Base-by-base conservation (phyloP, 345 rosid species). In the Boechera divaricarpa region DNA sequence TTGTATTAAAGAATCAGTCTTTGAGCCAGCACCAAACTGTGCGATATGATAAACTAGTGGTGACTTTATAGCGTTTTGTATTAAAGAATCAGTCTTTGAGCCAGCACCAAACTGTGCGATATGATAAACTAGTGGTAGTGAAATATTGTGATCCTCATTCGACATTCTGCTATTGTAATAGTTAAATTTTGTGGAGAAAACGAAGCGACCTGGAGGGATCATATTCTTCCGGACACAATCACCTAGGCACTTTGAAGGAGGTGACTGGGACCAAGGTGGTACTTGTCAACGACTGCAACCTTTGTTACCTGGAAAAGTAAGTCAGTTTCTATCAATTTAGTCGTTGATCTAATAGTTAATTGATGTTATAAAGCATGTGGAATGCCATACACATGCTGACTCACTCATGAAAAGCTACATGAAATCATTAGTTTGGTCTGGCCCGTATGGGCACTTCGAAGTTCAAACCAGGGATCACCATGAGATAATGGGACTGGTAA, bases 181-280 rank as follows among this genome's bases (percentile, higher is more conserved):
- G 99, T 79, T 85, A 48, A 63, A 11, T 1, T 82, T 80, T 81
- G 85, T 81, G 60, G 88, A 73, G 82, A 85, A 80, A 74, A 83
- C 75, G 59, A 80, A 81, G 75, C 84, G 67, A 63, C 82, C 80
- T 0, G 83, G 84, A 15, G 79, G 85, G 3, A 83, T 91, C 49
- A 85, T 81, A 59, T 72, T 90, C 82, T 92, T 92, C 67, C 83
- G 94, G 31, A 85, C 97, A 6, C 96, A 89, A 80, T 92, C 98
- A 47, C 97, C 99, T 0, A 83, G 99, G 76, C 99, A 94, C 84
- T 94, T 94, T 80, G 99, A 95, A 85, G 94, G 99, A 74, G 99
- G 99, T 77, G 96, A 95, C 45, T 95, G 99, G 98, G 82, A 90
- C 87, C 92, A 90, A 76, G 98, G 98, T 62, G 98, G 99, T 83